phyloP scores from a whole-genome alignment of 2,329 filamentous ascomycete species.

The Fusarium neocosmosporiellum region DNA sequence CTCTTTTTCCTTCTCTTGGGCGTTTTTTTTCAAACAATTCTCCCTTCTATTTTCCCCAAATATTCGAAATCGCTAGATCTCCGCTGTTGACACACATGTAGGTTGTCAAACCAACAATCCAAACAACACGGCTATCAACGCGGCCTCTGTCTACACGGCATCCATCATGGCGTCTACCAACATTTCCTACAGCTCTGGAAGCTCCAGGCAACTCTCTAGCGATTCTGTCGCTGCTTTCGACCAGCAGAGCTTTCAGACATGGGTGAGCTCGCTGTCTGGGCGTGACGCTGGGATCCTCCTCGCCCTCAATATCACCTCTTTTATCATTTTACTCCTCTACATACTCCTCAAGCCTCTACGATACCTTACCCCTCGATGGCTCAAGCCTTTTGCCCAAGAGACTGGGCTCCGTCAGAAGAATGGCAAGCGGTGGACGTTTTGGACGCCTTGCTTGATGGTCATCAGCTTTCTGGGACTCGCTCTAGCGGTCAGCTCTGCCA shows the following conservation, averaged over 20 bases:
- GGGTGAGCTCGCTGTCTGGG: slow-evolving; percentile 9
- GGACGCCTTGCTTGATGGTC: slow-evolving; percentile 51
- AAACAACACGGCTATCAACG: not conserved
- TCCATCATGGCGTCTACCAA: not conserved
- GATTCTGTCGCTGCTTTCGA: not conserved
- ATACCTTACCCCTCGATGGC: slow-evolving; percentile 53
- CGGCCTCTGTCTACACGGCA: not conserved
- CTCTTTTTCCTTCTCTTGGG: not conserved
- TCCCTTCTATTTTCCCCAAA: not conserved
- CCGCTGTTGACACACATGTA: not conserved
- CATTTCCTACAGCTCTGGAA: slow-evolving; percentile 19
- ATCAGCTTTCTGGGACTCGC: slow-evolving; percentile 50
- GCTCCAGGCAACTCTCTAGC: slow-evolving; percentile 23
- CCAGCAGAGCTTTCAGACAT: not conserved
- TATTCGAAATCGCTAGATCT: not conserved
- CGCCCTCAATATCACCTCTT: slow-evolving; percentile 39
- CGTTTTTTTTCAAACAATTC: not conserved
- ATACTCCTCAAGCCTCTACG: slow-evolving; percentile 40
- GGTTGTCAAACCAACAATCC: not conserved
- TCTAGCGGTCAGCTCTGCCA: slow-evolving; percentile 46
- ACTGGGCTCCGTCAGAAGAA: slow-evolving; percentile 36
- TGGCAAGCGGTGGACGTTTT: slow-evolving; percentile 51
- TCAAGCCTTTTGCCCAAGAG: slow-evolving; percentile 58
- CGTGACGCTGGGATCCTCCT: slow-evolving; percentile 34
- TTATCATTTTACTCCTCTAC: slow-evolving; percentile 47